Base-by-base conservation (phyloP, 176 grass and related monocot genomes). In the Guadua angustifolia region DNA sequence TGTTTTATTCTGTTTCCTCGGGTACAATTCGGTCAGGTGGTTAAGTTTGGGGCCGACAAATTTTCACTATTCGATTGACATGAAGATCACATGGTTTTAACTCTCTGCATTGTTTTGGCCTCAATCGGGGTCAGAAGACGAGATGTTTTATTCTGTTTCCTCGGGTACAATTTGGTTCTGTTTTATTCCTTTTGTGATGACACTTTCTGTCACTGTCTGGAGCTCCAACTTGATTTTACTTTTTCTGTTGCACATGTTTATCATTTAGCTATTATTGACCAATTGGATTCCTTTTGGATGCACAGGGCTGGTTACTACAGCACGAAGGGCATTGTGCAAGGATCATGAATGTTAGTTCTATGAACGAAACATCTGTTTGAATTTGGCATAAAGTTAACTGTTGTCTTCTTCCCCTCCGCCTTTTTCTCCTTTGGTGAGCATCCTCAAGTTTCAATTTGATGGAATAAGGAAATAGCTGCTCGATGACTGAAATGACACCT, bases 361-460 rank as follows among this genome's bases (percentile, higher is more conserved):
- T 74, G 84, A 87, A 87, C 69, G 25, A 59, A 80, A 42, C 75
- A 74, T 46, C 13, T 79, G 67, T 84, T 53, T 84, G 79, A 74
- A 90, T 87, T 82, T 56, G 46, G 83, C 77, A 86, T 82, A 66
- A 83, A 77, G 45, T 64, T 79, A 79, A 90, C 79, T 74, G 73
- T 56, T 83, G 66, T 75, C 60, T 52, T 83, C 47, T 60, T 43
- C 24, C 39, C 59, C 15, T 9, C 66, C 3, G 33, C 14, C 15
- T 47, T 78, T 73, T 67, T 46, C 64, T 62, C 42, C 56, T 16
- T 84, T 45, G 4, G 51, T 32, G 35, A 21, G 29, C 70, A 62
- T 75, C 82, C 68, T 52, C 29, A 43, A 64, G 82, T 86, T 75
- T 64, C 39, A 73, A 47, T 80, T 81, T 80, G 43, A 74, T 79